Base-by-base conservation (phyloP, 1,284 basidiomycete species). In the Uromyces viciae-fabae region DNA sequence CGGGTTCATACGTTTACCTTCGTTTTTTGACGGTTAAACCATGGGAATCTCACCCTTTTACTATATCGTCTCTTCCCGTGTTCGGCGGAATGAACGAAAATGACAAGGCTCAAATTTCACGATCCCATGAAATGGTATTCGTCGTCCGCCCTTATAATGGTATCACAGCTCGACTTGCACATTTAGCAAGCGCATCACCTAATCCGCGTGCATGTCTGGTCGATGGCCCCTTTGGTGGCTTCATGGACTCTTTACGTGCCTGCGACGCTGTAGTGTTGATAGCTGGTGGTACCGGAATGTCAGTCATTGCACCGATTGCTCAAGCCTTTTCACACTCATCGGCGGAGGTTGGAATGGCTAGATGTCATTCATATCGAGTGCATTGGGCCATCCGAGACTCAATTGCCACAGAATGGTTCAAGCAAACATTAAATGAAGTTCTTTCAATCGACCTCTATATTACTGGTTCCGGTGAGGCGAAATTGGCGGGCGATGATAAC, bases 1-100 rank as follows among this genome's bases (percentile, higher is more conserved):
- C 87, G 0, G 88, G 88, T 4, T 87, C 88, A 83, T 87, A 88
- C 83, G 86, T 86, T 83, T 88, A 87, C 82, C 82, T 88, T 40
- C 87, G 88, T 28, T 86, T 88, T 83, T 86, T 86, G 5, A 81
- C 52, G 3, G 43, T 82, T 19, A 42, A 64, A 17, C 76, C 82
- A 1, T 82, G 81, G 81, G 54, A 80, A 58, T 85, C 87, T 38
- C 88, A 88, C 81, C 88, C 88, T 14, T 88, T 88, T 83, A 88
- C 87, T 2, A 83, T 88, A 43, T 83, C 87, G 5, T 86, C 85
- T 38, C 81, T 87, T 15, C 83, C 86, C 1, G 8, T 73, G 78
- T 15, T 25, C 11, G 22, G 15, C 28, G 25, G 46, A 17, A 43
- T 28, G 28, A 42, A 71, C 43, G 66, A 36, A 17, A 33, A 31